Percentiles rank a stretch among this genome's conserved stretches.
phyloP scores from a whole-genome alignment of 2,329 filamentous ascomycete species.

The Thelonectria blattea region DNA sequence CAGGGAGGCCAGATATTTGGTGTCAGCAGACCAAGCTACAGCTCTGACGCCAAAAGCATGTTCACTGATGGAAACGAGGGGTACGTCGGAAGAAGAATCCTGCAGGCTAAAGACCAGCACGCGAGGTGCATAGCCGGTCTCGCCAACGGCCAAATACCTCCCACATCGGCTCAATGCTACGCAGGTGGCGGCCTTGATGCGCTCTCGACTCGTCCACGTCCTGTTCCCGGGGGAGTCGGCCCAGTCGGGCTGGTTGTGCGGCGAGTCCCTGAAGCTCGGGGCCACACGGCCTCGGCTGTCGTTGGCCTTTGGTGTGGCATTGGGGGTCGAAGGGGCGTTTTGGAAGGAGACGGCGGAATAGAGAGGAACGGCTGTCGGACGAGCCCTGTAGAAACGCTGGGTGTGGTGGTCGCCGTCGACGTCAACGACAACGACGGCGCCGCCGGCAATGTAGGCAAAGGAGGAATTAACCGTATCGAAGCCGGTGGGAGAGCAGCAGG shows the following conservation, averaged over 20 bases:
- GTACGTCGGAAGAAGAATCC: conserved; percentile 79
- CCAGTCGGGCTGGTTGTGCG: conserved; percentile 56
- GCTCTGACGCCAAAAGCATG: conserved; percentile 89
- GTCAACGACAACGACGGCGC: conserved; percentile 88
- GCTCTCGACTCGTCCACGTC: conserved; percentile 87
- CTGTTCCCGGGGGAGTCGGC: conserved; percentile 70
- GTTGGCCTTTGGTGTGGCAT: conserved; percentile 64
- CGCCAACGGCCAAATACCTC: conserved; percentile 86
- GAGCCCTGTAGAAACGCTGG: conserved; percentile 90
- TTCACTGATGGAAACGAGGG: conserved; percentile 84
- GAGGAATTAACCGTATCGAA: conserved; percentile 81
- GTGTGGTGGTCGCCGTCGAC: conserved; percentile 71
- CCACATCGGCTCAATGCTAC: conserved; percentile 88
- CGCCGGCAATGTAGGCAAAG: conserved; percentile 92
- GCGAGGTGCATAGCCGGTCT: conserved; percentile 92
- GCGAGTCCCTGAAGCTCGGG: conserved; percentile 54
- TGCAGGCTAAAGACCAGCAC: conserved; percentile 89
- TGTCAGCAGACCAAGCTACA: conserved; percentile 88
- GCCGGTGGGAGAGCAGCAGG: conserved; percentile 80
- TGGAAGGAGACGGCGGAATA: conserved; percentile 61
- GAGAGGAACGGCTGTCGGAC: conserved; percentile 75
- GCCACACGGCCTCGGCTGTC: conserved; percentile 66
- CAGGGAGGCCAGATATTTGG: conserved; percentile 84
- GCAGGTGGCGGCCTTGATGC: conserved; percentile 93
- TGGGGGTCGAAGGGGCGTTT: conserved; percentile 57